phyloP scores from a whole-genome alignment of 2,329 filamentous ascomycete genomes.

The Cladosporium sp. region DNA sequence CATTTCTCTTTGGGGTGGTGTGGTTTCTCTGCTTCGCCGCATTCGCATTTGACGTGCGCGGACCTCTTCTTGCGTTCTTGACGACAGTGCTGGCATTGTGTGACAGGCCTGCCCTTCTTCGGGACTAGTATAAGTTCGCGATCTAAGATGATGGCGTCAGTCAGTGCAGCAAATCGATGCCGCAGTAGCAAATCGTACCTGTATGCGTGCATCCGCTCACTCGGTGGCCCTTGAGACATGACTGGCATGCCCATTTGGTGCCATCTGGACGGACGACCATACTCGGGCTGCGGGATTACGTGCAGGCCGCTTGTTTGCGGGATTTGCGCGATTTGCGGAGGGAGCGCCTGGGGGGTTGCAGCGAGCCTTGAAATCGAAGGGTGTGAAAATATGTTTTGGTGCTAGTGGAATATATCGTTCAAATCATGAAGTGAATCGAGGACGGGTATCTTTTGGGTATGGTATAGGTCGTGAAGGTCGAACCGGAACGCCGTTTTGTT shows the following conservation, averaged over 20 bases:
- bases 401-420: constrained; percentile 17
- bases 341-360: constrained; percentile 11
- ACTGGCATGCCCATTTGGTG: constrained; percentile 97
- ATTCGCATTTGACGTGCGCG: constrained; percentile 94
- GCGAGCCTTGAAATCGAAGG: constrained; percentile 9
- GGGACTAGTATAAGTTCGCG: constrained; percentile 91
- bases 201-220: constrained; percentile 98
- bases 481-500: constrained; percentile 23
- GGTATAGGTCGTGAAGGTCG: constrained; percentile 7
- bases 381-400: constrained; percentile 16
- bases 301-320: constrained; percentile 18
- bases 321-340: constrained; percentile 24
- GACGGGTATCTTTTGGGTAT: constrained; percentile 22
- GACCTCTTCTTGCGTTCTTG: constrained; percentile 93
- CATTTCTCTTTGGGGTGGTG: constrained; percentile 56
- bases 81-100: constrained; percentile 96
- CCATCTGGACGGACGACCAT: constrained; percentile 60
- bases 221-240: constrained; percentile 95
- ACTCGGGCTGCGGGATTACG: constrained; percentile 21
- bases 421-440: constrained; percentile 19
- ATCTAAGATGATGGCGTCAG: constrained; percentile 57
- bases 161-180: neutral
- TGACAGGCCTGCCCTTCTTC: constrained; percentile 95
- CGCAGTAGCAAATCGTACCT: constrained; percentile 61
- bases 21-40: constrained; percentile 74